Evolutionary conservation across 1,139 yeast species (phyloP), one percentile per base, ranked within the genome.

Genomic region (Starmera stellimalicola): DNA sequence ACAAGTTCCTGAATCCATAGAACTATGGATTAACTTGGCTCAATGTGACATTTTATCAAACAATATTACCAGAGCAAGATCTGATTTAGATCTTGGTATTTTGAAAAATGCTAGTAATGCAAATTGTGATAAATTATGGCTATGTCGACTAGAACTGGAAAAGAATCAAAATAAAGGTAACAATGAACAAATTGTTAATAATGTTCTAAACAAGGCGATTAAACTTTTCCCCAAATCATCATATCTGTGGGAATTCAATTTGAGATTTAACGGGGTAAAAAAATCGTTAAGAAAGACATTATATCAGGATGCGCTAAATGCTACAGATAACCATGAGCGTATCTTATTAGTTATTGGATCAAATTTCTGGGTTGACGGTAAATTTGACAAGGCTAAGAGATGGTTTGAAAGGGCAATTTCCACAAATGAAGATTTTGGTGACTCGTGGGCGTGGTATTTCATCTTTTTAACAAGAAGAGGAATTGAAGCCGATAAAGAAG

Each of bases 341-440:
- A 70, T 88, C 1, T 59, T 88, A 17, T 45, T 74, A 18, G 65
- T 73, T 2, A 77, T 84, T 31, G 96, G 93, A 0, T 58, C 68
- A 6, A 72, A 73, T 40, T 77, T 85, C 45, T 82, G 82, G 80
- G 48, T 60, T 3, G 83, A 75, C 24, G 79, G 82, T 0, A 83
- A 82, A 44, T 57, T 65, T 27, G 57, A 68, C 2, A 78, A 77
- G 44, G 87, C 94, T 0, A 62, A 64, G 37, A 66, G 76, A 12
- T 88, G 95, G 91, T 72, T 87, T 43, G 79, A 79, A 31, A 66
- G 87, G 33, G 80, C 93, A 3, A 51, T 77, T 15, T 63, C 62
- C 25, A 62, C 63, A n/a, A 76, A 78, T 39, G 54, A 61, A 1
- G 60, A 57, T 12, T 69, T 65, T 50, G 97, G 95, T 4, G 97